These are phyloP conservation scores for Eragrostis nindensis DNA, from an alignment of 176 grass and related monocot species.

Conservation along the genomic window DNA sequence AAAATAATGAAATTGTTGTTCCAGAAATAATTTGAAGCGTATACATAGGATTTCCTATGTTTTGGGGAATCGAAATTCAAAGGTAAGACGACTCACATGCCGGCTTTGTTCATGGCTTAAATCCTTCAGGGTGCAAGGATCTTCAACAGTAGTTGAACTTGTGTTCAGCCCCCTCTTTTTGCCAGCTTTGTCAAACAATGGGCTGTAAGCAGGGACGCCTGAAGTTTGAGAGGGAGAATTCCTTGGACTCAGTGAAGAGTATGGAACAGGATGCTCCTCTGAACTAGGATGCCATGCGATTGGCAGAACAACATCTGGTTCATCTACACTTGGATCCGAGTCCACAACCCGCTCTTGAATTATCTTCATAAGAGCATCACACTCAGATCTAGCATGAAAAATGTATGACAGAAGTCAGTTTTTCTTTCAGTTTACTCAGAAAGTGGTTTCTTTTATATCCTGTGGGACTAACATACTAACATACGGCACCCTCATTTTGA, in stretches of 20 bases:
- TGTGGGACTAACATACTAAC: too few relatives aligned
- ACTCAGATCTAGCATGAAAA: constrained; percentile 56
- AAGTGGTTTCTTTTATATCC: background rate
- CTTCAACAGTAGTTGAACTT: constrained; percentile 26
- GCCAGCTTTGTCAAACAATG: constrained; percentile 35
- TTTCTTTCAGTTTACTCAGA: background rate
- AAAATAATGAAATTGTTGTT: background rate
- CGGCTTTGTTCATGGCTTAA: constrained; percentile 24
- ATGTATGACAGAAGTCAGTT: constrained; percentile 32
- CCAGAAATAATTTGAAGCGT: too few relatives aligned
- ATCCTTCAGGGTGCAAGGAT: constrained; percentile 20
- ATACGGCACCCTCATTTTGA: background rate
- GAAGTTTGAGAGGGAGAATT: constrained; percentile 31
- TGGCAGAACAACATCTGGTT: constrained; percentile 31
- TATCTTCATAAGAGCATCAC: constrained; percentile 60
- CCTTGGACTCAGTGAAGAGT: constrained; percentile 37
- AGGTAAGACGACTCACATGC: constrained; percentile 16
- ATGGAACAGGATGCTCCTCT: constrained; percentile 14
- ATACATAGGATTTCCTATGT: background rate
- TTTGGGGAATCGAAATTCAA: background rate
- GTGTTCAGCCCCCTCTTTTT: constrained; percentile 45
- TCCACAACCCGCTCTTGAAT: constrained; percentile 65
- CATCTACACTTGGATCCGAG: constrained; percentile 27
- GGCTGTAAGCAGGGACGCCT: too few relatives aligned
- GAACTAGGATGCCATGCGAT: constrained; percentile 31